Evolutionary conservation across 1,284 basidiomycete genomes (phyloP).

Genomic region (Sporisorium reilianum): DNA sequence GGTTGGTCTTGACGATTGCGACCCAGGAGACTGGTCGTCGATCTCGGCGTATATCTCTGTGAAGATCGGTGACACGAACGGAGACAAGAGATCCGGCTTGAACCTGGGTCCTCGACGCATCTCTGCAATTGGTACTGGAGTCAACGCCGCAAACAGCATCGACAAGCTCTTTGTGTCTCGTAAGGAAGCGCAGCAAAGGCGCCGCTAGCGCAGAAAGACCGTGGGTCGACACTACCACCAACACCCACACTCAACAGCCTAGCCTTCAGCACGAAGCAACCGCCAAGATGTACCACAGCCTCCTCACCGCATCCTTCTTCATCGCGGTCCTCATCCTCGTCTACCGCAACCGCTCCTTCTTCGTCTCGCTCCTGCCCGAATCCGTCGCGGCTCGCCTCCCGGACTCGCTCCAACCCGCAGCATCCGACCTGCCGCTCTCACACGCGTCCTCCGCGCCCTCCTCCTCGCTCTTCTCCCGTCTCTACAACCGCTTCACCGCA

Average conservation of each 20-base stretch:
- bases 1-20: background rate
- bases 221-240: background rate
- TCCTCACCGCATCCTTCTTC: constrained; percentile 40
- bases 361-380: constrained; percentile 32
- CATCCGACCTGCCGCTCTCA: background rate
- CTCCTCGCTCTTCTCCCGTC: background rate
- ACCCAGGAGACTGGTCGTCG: background rate
- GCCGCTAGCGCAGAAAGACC: too few species aligned
- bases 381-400: constrained; percentile 23
- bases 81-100: too few species aligned
- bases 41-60: background rate
- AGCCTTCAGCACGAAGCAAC: too few species aligned
- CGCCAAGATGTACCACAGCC: constrained; percentile 41
- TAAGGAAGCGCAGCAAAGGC: background rate
- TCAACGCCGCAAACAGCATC: too few species aligned
- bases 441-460: background rate
- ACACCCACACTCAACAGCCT: too few species aligned
- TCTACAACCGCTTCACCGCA: constrained; percentile 1
- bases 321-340: constrained; percentile 31
- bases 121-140: too few species aligned
- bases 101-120: too few species aligned
- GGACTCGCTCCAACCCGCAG: constrained; percentile 1
- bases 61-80: background rate
- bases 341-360: constrained; percentile 33
- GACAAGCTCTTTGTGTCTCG: too few species aligned